A percentile compares a stretch with the other conserved stretches of the same genome.
Conservation (phyloP, 192 early-diverging fungal species). For the Entomortierella beljakovae region DNA sequence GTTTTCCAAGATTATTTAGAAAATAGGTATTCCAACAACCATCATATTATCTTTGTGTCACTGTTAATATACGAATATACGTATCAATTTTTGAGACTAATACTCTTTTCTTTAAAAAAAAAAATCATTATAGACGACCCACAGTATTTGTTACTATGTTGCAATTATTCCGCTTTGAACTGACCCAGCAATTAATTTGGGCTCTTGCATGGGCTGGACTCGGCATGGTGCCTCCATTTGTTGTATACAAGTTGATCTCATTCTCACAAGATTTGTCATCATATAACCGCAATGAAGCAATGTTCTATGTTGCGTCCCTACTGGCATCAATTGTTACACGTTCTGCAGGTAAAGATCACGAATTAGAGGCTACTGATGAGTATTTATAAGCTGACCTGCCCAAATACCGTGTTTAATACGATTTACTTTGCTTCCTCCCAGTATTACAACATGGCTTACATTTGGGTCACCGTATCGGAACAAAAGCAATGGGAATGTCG, state of each 20-base stretch:
- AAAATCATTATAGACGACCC: slow-evolving; percentile 15
- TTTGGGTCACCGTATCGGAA: slow-evolving; percentile 36
- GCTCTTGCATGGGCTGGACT: slow-evolving; percentile 31
- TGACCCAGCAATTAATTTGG: slow-evolving; percentile 44
- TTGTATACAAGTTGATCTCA: slow-evolving; percentile 33
- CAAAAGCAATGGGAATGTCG: slow-evolving; percentile 48
- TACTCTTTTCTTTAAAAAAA: neutral
- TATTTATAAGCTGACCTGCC: too few relatives aligned
- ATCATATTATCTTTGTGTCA: too few relatives aligned
- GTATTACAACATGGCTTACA: slow-evolving; percentile 47
- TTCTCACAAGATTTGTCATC: slow-evolving; percentile 39
- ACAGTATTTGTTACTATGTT: slow-evolving; percentile 52
- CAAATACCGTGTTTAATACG: too few relatives aligned
- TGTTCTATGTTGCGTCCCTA: slow-evolving; percentile 38
- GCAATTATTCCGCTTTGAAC: slow-evolving; percentile 19
- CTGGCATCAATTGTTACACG: slow-evolving; percentile 29
- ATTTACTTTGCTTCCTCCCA: too few relatives aligned
- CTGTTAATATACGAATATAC: too few relatives aligned
- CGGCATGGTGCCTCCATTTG: slow-evolving; percentile 41
- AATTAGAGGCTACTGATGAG: too few relatives aligned
- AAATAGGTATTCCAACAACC: slow-evolving; percentile 26
- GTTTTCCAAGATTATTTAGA: slow-evolving; percentile 43
- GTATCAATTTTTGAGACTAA: neutral
- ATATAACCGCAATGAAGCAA: slow-evolving; percentile 51
- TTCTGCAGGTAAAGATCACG: slow-evolving; percentile 18